phyloP scores from a whole-genome alignment of 208 protist species.

The Trichomonas vaginalis region DNA sequence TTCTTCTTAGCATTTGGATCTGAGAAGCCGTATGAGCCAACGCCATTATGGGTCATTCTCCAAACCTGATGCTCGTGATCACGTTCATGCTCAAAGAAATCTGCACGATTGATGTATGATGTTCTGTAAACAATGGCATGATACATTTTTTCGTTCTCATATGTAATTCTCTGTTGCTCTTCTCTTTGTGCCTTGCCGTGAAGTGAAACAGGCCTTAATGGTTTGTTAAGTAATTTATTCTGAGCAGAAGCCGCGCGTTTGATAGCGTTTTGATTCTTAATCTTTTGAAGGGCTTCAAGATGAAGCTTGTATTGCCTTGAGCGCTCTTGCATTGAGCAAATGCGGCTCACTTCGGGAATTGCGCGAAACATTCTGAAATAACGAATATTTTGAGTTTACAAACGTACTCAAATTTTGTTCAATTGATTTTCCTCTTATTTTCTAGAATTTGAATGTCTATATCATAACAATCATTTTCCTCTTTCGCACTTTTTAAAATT shows the following conservation, averaged over 20 bases:
- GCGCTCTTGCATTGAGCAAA: background rate
- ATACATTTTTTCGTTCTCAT: background rate
- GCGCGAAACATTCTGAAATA: background rate
- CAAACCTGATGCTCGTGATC: background rate
- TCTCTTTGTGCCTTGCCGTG: background rate
- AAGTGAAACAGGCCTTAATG: background rate
- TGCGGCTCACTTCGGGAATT: background rate
- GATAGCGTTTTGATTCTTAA: background rate
- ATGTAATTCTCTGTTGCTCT: background rate
- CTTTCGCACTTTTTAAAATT: too few species aligned
- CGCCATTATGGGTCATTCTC: background rate
- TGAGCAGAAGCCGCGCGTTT: background rate
- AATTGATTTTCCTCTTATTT: too few species aligned
- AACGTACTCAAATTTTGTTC: background rate
- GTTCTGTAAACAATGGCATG: background rate
- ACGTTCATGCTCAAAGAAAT: background rate
- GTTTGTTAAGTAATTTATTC: background rate
- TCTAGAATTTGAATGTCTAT: too few species aligned
- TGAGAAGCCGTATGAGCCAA: background rate
- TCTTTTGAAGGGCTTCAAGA: background rate
- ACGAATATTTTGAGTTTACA: background rate
- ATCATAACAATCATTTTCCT: too few species aligned
- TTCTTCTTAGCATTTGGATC: background rate
- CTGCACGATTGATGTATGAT: background rate
- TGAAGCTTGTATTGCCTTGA: background rate